A percentile compares a stretch with the other conserved stretches of the same genome.
Evolutionary conservation across 1,139 yeast genomes (phyloP).

Genomic region (Kazachstania sp.): DNA sequence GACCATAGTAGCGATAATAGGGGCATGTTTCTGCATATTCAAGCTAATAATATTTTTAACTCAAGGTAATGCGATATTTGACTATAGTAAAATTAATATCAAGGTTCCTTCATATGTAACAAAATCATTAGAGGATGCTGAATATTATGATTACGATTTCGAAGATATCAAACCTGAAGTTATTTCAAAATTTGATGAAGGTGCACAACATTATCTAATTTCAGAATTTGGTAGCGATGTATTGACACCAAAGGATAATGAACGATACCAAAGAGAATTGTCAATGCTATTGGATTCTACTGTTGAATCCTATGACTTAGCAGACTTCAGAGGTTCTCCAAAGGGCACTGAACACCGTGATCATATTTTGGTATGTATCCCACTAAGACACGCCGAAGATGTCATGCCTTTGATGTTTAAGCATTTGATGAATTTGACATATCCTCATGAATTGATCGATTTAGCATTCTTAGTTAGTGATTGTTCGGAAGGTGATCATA

Average conservation of each 20-base stretch:
- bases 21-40: neutral
- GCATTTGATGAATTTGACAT: conserved; percentile 76
- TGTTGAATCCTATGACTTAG: conserved; percentile 56
- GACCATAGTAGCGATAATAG: neutral
- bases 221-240: conserved; percentile 28
- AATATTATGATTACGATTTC: conserved; percentile 31
- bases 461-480: conserved; percentile 81
- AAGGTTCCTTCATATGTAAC: conserved; percentile 6
- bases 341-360: conserved; percentile 54
- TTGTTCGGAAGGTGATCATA: conserved; percentile 66
- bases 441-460: conserved; percentile 74
- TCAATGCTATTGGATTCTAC: conserved; percentile 28
- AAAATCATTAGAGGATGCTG: conserved; percentile 25
- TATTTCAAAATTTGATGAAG: conserved; percentile 32
- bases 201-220: conserved; percentile 31
- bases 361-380: conserved; percentile 62
- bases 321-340: conserved; percentile 46
- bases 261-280: conserved; percentile 19
- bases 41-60: neutral
- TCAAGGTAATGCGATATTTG: neutral
- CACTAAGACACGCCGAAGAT: conserved; percentile 72
- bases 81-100: neutral
- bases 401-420: conserved; percentile 78
- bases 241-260: conserved; percentile 20
- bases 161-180: conserved; percentile 28